Evolutionary conservation across 306 rosid species (phyloP).

Genomic region (Cucurbita moschata): DNA sequence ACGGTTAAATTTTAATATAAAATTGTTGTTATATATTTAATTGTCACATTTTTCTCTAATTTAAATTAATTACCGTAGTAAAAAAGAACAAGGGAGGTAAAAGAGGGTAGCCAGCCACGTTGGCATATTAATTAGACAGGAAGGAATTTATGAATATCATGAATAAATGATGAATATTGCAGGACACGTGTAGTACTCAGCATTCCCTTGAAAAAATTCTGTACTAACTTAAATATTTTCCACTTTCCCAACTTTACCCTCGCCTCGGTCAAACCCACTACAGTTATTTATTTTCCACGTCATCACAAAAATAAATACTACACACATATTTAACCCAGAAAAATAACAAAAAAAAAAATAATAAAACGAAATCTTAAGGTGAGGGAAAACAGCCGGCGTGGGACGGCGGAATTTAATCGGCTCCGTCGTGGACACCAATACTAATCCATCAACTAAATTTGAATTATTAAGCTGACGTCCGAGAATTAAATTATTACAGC

Average conservation of each 20-base stretch:
- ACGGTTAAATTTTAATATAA: too few relatives aligned
- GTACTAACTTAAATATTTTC: background rate
- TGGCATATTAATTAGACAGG: too few relatives aligned
- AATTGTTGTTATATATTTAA: too few relatives aligned
- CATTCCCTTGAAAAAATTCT: background rate
- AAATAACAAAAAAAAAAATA: too few relatives aligned
- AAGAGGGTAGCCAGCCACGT: too few relatives aligned
- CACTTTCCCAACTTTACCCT: background rate
- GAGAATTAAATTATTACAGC: background rate
- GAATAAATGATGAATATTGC: slow-evolving; percentile 5
- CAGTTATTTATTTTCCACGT: background rate
- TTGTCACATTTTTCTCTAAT: too few relatives aligned
- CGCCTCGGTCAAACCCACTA: background rate
- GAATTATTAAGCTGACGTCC: background rate
- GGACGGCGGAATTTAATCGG: background rate
- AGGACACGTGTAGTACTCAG: background rate
- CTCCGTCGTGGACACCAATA: slow-evolving; percentile 7
- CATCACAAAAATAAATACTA: background rate
- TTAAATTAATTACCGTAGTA: too few relatives aligned
- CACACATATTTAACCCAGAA: background rate
- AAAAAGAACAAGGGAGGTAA: too few relatives aligned
- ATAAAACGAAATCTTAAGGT: background rate
- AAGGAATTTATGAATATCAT: slow-evolving; percentile 1
- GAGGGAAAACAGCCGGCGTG: background rate
- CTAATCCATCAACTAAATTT: background rate